A percentile compares a stretch with the other conserved stretches of the same genome.
Conservation (phyloP, 2,329 filamentous ascomycete genomes). For the Hymenoscyphus infarciens region DNA sequence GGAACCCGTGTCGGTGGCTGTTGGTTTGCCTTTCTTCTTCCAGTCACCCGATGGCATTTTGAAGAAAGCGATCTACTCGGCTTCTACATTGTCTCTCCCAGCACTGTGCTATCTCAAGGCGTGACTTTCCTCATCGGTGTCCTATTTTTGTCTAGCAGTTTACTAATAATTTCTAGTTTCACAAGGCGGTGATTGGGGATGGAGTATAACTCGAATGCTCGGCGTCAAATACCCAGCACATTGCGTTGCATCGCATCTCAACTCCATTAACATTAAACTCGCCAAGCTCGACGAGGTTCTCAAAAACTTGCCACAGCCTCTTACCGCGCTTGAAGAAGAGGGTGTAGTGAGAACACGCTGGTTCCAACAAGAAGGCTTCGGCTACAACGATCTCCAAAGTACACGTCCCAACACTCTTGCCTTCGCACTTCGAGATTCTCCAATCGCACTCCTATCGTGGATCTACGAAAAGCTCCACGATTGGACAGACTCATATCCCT, state of each 20-base stretch:
- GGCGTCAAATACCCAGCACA: conserved; percentile 54
- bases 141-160: too few relatives aligned
- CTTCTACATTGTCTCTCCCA: too few relatives aligned
- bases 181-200: conserved; percentile 72
- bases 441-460: conserved; percentile 70
- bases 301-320: conserved; percentile 13
- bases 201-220: conserved; percentile 59
- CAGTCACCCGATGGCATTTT: too few relatives aligned
- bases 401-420: conserved; percentile 71
- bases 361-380: conserved; percentile 22
- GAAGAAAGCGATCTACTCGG: too few relatives aligned
- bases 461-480: conserved; percentile 77
- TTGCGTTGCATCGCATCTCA: conserved; percentile 48
- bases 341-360: conserved; percentile 20
- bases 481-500: conserved; percentile 70
- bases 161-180: conserved; percentile 34
- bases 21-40: too few relatives aligned
- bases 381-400: conserved; percentile 41
- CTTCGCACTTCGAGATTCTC: conserved; percentile 65
- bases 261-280: conserved; percentile 11
- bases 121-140: too few relatives aligned
- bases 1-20: background rate
- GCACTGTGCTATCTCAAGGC: too few relatives aligned
- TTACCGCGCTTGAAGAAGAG: conserved; percentile 11
- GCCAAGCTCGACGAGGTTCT: conserved; percentile 4